Base-by-base conservation (phyloP, 108 stramenopile species). In the Poteriospumella lacustris region DNA sequence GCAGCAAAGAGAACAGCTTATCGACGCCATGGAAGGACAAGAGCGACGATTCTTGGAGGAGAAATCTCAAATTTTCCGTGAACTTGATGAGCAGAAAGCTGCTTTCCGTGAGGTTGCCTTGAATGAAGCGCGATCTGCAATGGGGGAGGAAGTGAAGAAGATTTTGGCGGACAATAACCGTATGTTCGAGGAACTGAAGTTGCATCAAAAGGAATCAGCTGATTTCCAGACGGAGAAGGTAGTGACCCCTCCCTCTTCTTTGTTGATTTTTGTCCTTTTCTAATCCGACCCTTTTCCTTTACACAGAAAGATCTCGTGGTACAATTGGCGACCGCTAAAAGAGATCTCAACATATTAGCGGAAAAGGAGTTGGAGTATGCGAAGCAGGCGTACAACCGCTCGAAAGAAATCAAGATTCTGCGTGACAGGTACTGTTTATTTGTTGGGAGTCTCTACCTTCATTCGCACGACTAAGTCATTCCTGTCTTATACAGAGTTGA, bases 101-200 rank as follows among this genome's bases (percentile, higher is more conserved):
- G 42, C 9, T 0, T 56, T 79, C 42, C 5, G 75, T 42, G 56
- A 68, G 19, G 60, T 81, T 67, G 86, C 87, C 0, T 75, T 80
- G 42, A 29, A 77, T 3, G 87, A 88, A 81, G 87, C 87, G 9
- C 81, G 86, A 56, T 58, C 34, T 15, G 59, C 67, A 40, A 84
- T 88, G 28, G 84, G 81, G 44, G 76, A 31, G 0, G 86, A 85
- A 40, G 70, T 79, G 19, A 82, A 83, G 59, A 81, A 82, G 40
- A 81, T 88, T 34, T 68, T 82, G 9, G 58, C 33, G 19, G 80
- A 88, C 19, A 87, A 87, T 84, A 81, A 81, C 34, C 80, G 84
- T 41, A 80, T 87, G 82, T 64, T 34, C 12, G 86, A 85, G 68
- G 87, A 88, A 84, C 85, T 88, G 1, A 59, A 75, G 29, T 87